These are phyloP conservation scores for Odontarrhena argentea DNA, from an alignment of 345 rosid genomes.

Conservation along the genomic window DNA sequence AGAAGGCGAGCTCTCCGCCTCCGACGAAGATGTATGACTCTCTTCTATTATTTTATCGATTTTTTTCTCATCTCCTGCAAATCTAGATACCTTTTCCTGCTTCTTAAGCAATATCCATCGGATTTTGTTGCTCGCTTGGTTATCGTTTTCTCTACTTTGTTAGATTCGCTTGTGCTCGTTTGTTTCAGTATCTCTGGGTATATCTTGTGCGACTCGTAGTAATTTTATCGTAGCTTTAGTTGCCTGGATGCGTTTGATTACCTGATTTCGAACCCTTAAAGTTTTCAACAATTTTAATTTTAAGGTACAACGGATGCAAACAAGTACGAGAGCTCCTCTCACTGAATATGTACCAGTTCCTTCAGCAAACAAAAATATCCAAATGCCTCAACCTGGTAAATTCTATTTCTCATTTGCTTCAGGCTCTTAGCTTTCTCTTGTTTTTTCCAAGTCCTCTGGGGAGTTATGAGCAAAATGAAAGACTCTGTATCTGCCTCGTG, in stretches of 20 bases:
- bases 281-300: not conserved
- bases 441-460: not conserved
- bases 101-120: not conserved
- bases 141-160: constrained; percentile 10
- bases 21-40: constrained; percentile 57
- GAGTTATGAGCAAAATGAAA: constrained; percentile 13
- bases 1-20: constrained; percentile 87
- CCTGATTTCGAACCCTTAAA: constrained; percentile 12
- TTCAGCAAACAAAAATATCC: constrained; percentile 37
- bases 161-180: not conserved
- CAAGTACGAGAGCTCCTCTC: constrained; percentile 43
- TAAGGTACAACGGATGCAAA: constrained; percentile 47
- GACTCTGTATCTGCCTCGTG: not conserved
- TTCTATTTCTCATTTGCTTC: not conserved
- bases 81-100: not conserved
- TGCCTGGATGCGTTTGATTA: constrained; percentile 15
- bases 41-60: not conserved
- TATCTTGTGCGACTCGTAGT: not conserved
- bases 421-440: not conserved
- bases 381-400: constrained; percentile 52
- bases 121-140: not conserved
- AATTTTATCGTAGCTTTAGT: constrained; percentile 7
- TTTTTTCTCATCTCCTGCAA: not conserved
- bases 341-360: constrained; percentile 26
- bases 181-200: constrained; percentile 10